phyloP scores from a whole-genome alignment of 306 rosid genomes.

The Bauhinia variegata region DNA sequence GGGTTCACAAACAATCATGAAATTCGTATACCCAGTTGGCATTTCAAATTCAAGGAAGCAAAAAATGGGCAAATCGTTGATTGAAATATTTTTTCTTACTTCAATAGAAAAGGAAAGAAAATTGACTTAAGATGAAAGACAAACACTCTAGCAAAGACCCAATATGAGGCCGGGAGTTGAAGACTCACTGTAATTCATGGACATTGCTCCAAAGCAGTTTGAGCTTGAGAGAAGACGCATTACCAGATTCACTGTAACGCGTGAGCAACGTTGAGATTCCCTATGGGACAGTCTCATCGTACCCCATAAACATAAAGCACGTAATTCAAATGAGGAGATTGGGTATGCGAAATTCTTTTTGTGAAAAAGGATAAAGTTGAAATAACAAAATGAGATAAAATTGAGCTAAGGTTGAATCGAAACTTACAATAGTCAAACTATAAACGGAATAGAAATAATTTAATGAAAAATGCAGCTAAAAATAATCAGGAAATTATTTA shows the following conservation, averaged over 20 bases:
- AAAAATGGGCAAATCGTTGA: background rate
- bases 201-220: background rate
- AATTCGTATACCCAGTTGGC: background rate
- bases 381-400: too few relatives aligned
- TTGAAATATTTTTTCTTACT: background rate
- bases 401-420: too few relatives aligned
- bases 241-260: background rate
- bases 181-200: background rate
- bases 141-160: background rate
- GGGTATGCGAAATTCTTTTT: background rate
- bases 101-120: background rate
- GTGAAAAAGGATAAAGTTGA: background rate
- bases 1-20: constrained; percentile 28
- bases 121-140: background rate
- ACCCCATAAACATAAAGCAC: background rate
- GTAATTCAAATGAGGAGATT: background rate
- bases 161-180: background rate
- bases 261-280: background rate
- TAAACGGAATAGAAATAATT: too few relatives aligned
- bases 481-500: too few relatives aligned
- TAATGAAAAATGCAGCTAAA: too few relatives aligned
- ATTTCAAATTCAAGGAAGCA: constrained; percentile 29
- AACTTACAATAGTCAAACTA: too few relatives aligned
- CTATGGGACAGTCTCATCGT: background rate
- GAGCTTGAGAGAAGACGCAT: too few relatives aligned